phyloP scores from a whole-genome alignment of 2,329 filamentous ascomycete species.

The Pyrenophora seminiperda region DNA sequence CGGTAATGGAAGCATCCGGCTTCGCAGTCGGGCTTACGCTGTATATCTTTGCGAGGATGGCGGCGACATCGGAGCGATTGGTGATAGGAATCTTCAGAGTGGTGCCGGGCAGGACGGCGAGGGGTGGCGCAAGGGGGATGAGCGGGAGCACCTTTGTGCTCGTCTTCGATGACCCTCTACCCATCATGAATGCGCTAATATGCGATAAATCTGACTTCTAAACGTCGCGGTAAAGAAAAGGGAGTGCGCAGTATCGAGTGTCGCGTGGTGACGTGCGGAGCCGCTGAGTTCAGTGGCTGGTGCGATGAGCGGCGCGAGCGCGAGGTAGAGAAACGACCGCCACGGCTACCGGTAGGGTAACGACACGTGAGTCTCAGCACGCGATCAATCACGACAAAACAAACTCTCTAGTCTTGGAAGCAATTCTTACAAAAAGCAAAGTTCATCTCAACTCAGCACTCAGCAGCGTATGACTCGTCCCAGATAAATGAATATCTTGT shows the following conservation, averaged over 20 bases:
- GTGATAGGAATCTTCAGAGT: conserved; percentile 83
- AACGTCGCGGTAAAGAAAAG: too few relatives aligned
- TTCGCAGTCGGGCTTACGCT: conserved; percentile 71
- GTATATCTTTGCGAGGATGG: conserved; percentile 84
- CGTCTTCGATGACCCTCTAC: conserved; percentile 42
- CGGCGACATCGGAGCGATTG: conserved; percentile 83
- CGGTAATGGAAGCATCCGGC: conserved; percentile 70
- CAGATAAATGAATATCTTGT: too few relatives aligned
- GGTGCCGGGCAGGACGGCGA: conserved; percentile 83
- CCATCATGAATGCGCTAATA: conserved; percentile 33
- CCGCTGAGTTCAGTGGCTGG: conserved; percentile 9
- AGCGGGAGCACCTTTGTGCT: conserved; percentile 65
- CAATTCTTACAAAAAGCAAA: too few relatives aligned
- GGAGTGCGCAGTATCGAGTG: not conserved
- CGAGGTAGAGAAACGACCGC: not conserved
- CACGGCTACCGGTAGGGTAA: too few relatives aligned
- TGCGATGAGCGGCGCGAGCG: conserved; percentile 1
- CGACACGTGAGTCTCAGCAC: too few relatives aligned
- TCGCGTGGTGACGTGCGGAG: conserved; percentile 18
- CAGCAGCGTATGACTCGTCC: too few relatives aligned
- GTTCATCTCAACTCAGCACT: too few relatives aligned
- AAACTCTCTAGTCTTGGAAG: too few relatives aligned
- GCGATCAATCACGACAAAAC: too few relatives aligned
- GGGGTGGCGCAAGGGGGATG: conserved; percentile 79
- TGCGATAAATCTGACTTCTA: too few relatives aligned